Evolutionary conservation across 2,329 filamentous ascomycete species (phyloP), one percentile per base, ranked within the genome.

Genomic region (Ophiostoma populinum): DNA sequence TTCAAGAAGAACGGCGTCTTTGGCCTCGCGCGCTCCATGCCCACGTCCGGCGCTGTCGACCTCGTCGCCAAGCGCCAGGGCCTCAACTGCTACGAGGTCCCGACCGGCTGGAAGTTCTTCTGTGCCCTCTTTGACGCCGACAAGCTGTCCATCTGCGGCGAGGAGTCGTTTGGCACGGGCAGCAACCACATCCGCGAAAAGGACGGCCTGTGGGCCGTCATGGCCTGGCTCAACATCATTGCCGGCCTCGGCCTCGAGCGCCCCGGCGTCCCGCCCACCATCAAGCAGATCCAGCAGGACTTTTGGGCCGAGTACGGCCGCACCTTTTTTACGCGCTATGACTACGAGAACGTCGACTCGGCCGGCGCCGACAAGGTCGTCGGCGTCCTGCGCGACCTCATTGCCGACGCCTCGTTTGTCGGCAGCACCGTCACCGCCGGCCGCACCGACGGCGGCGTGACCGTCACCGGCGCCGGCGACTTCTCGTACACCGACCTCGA

Each of bases 141-240:
- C 61, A 93, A 92, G 68, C 78, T 94, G 52, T 93, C 90, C 51
- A 98, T 98, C 55, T 98, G 90, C 53, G 90, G 90, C 40, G 90
- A 98, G 61, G 90, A 98, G 68, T 90, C 80, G 45, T 98, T 98
- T 56, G 90, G 90, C 46, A 98, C 90, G 9, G 90, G 90, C 25
- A 92, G 81, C 59, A 94, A 98, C 65, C 90, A 98, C 60, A 93
- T 98, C 52, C 83, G 90, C 48, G 90, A 98, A 65, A 98, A 98
- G 71, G 90, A 98, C 52, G 90, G 90, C 42, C 70, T 98, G 27
- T 98, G 90, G 90, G 90, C 90, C 41, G 72, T 98, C 42, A 80
- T 94, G 36, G 90, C 90, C 21, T 98, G 90, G 90, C 64, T 98
- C 49, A 98, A 98, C 67, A 93, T 98, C 57, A 92, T 98, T 49